Conservation (phyloP, 345 rosid species). For the Eucalyptus cladocalyx region DNA sequence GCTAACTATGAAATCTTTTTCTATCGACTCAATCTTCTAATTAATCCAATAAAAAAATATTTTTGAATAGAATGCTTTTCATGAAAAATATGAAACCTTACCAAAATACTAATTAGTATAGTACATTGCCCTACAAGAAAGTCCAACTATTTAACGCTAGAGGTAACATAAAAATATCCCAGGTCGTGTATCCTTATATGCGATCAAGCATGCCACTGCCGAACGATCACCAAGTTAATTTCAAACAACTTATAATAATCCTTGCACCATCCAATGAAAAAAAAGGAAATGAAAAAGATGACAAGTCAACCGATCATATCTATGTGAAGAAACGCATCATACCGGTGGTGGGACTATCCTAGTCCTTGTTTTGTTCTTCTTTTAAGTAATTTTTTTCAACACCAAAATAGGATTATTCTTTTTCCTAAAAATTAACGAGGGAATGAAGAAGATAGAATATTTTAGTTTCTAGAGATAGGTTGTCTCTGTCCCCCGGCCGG, state of each 20-base stretch:
- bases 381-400: background rate
- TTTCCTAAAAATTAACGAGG: background rate
- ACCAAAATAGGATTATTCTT: background rate
- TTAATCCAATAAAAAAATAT: background rate
- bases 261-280: background rate
- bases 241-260: background rate
- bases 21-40: background rate
- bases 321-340: background rate
- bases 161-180: background rate
- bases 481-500: background rate
- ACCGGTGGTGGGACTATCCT: background rate
- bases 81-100: background rate
- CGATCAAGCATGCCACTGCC: background rate
- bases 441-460: background rate
- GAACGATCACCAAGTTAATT: background rate
- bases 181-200: background rate
- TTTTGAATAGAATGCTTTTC: background rate
- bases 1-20: background rate
- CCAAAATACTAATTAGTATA: background rate
- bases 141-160: background rate
- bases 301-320: background rate
- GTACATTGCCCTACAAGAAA: background rate
- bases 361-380: background rate
- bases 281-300: background rate
- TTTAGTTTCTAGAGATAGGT: background rate